Base-by-base conservation (phyloP, 139 green algal genomes). In the Coelastrella sp. region DNA sequence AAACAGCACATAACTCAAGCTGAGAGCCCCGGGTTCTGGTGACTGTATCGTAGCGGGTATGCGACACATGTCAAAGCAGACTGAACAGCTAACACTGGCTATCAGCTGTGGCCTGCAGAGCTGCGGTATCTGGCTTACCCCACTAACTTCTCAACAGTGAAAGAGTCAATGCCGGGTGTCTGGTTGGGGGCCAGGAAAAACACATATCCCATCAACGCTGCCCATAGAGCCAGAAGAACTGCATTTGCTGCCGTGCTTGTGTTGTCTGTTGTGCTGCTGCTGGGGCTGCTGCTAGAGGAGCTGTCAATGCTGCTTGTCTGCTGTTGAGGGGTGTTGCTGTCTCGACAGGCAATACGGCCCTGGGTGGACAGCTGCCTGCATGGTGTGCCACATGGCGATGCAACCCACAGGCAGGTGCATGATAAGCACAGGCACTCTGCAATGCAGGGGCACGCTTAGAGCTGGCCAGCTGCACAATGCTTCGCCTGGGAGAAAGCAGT, bases 151-250 rank as follows among this genome's bases (percentile, higher is more conserved):
- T 94, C 81, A 9, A 96, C 82, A 40, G 94, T 94, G 53, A 94
- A 93, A 15, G 78, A 25, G 79, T 96, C 93, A 3, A 93, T 87
- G 41, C 89, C 89, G 1, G 94, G 94, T 4, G 94, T 97, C 87
- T 98, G 94, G 79, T 98, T 97, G 34, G 94, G 94, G 2, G 90
- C 87, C 21, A 95, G 25, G 11, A 93, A 19, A 50, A 96, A 93
- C 0, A 85, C 93, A 76, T 97, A 97, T 25, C 80, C 79, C 79
- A 85, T 67, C 7, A 85, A 48, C 9, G n/a, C 79, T 25, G 63
- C 79, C 79, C 79, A 85, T 30, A 85, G 45, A 35, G 79, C 79
- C 34, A 85, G 79, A 60, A 85, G 45, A n/a, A 9, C 79, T 38
- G 45, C 79, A 41, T 62, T 85, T 43, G 53, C 25, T 60, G 66